These are phyloP conservation scores for Paecilomyces sp. DNA, from an alignment of 2,329 filamentous ascomycete species.

Conservation along the genomic window DNA sequence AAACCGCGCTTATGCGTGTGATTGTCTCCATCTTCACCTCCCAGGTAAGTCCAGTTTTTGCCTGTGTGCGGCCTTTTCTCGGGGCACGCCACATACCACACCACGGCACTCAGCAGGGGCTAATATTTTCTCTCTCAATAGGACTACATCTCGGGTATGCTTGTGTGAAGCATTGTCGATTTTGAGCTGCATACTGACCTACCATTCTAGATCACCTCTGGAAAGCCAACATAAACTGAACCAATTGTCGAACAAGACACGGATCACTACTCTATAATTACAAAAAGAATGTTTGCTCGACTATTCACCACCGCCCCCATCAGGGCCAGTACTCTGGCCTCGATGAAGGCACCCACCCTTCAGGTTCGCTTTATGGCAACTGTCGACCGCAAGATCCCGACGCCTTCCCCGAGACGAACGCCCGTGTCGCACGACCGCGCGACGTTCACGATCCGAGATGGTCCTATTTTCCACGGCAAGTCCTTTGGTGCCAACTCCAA, in stretches of 20 bases:
- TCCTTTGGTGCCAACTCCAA: slow-evolving; percentile 96
- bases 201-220: slow-evolving; percentile 53
- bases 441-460: slow-evolving; percentile 93
- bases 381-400: slow-evolving; percentile 62
- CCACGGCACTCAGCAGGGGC: background rate
- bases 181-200: slow-evolving; percentile 12
- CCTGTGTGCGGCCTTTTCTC: background rate
- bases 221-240: slow-evolving; percentile 60
- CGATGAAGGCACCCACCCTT: slow-evolving; percentile 24
- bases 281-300: slow-evolving; percentile 48
- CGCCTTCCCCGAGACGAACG: slow-evolving; percentile 52
- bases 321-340: slow-evolving; percentile 40
- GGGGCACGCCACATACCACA: background rate
- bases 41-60: slow-evolving; percentile 52
- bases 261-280: slow-evolving; percentile 10
- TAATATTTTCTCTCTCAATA: slow-evolving; percentile 16
- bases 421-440: slow-evolving; percentile 68
- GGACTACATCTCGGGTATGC: slow-evolving; percentile 60
- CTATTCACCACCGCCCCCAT: slow-evolving; percentile 46
- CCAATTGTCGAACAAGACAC: slow-evolving; percentile 14
- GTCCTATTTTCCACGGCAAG: slow-evolving; percentile 91
- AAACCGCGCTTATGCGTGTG: slow-evolving; percentile 74
- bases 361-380: slow-evolving; percentile 53
- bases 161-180: background rate
- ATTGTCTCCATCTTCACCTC: slow-evolving; percentile 79